Evolutionary conservation across 331 rosid genomes (phyloP), one percentile per base, ranked within the genome.

Genomic region (Pyracantha coccinea): DNA sequence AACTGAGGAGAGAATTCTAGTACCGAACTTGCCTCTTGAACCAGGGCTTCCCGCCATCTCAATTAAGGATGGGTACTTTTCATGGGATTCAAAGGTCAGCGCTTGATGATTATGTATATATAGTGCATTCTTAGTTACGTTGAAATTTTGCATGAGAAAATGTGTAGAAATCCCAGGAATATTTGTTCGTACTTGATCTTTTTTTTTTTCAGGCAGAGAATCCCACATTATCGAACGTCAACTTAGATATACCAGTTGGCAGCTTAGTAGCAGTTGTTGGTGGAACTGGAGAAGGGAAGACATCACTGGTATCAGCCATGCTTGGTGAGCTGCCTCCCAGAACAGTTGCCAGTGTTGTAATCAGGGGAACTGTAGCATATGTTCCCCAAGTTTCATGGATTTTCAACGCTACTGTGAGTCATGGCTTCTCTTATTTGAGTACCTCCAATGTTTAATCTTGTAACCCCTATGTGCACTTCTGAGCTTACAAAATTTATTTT

Each of bases 361-460:
- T 89, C 32, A 89, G 96, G 83, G 98, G 98, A 62, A 86, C 90
- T 47, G 95, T 89, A 74, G 97, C 97, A 59, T 93, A 91, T 79
- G 98, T 93, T 78, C 97, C 98, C 75, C 98, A 93, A 80, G 80
- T 93, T 88, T 93, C 98, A 53, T 93, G 98, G 98, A 93, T 93
- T 79, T 88, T 88, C 86, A 93, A 93, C 82, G 98, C 96, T 61
- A 87, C 98, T 8, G 98, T 93, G 81, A 91, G 96, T 80, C 75
- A 21, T 57, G 66, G 32, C 69, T 81, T 59, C 75, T 68, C 25
- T 64, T 78, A 64, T 69, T 69, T 66, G 17, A 61, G 63, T 19
- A 0, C 23, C 23, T 24, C 47, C 33, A 29, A 31, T 54, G 73
- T 24, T 62, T 44, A 64, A 27, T 58, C 41, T 13, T 60, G 61